These are phyloP conservation scores for Lentinula lateritia DNA, from an alignment of 768 basidiomycete genomes.

Conservation along the genomic window DNA sequence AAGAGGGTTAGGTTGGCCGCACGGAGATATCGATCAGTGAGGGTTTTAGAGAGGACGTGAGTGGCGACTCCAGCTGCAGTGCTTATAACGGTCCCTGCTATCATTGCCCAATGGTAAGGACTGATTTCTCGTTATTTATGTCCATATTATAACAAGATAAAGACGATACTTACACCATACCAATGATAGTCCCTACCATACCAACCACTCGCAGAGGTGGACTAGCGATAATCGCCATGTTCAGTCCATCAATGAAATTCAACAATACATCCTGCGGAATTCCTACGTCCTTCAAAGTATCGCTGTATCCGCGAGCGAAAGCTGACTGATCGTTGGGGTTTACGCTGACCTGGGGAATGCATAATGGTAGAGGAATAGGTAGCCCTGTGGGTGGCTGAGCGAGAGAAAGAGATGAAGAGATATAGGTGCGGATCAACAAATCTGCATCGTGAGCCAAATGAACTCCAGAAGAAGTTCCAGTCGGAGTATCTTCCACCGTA, in stretches of 20 bases:
- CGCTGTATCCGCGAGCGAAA: constrained; percentile 15
- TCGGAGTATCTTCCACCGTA: no score
- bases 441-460: not conserved
- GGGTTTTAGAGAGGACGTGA: constrained; percentile 17
- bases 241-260: constrained; percentile 18
- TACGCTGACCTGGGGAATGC: constrained; percentile 14
- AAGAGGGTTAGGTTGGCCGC: constrained; percentile 17
- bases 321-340: constrained; percentile 11
- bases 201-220: constrained; percentile 18
- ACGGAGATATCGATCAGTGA: constrained; percentile 19
- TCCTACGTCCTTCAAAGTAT: constrained; percentile 8
- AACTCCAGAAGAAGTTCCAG: not conserved
- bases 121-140: not conserved
- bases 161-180: constrained; percentile 14
- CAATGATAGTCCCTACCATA: constrained; percentile 14
- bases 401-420: not conserved
- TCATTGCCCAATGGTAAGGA: constrained; percentile 20
- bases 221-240: constrained; percentile 19
- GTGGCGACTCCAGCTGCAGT: constrained; percentile 11
- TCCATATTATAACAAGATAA: not conserved
- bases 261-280: constrained; percentile 14
- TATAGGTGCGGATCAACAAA: not conserved
- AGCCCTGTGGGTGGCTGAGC: not conserved
- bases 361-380: constrained; percentile 13
- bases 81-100: constrained; percentile 14